Conservation (phyloP, 2,329 filamentous ascomycete species). For the Aspergillus bombycis region DNA sequence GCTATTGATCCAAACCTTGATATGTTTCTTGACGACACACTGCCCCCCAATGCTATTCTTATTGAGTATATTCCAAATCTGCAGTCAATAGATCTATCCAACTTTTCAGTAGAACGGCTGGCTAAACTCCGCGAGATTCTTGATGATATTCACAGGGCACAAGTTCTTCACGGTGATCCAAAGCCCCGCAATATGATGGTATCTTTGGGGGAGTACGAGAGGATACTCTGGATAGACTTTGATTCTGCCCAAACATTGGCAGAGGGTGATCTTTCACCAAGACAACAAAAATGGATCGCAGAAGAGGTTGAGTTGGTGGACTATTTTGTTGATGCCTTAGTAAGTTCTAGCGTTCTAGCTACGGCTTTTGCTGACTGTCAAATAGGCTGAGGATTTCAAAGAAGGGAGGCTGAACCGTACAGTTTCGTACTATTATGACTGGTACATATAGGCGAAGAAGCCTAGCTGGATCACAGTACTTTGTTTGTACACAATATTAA, state of each 20-base stretch:
- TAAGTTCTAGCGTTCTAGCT: conserved; percentile 9
- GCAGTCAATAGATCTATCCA: conserved; percentile 16
- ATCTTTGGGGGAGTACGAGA: conserved; percentile 4
- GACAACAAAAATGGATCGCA: conserved; percentile 12
- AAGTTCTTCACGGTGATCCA: conserved; percentile 21
- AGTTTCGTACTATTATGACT: no score
- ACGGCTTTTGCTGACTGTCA: no score
- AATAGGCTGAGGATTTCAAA: no score
- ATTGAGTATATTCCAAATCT: conserved; percentile 23
- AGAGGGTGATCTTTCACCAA: conserved; percentile 8
- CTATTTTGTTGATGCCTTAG: conserved; percentile 20
- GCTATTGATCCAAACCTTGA: conserved; percentile 9
- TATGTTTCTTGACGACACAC: conserved; percentile 20
- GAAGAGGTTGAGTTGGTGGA: conserved; percentile 20
- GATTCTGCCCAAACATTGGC: conserved; percentile 22
- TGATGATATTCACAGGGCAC: conserved; percentile 14
- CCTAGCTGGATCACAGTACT: no score
- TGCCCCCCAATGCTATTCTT: conserved; percentile 20
- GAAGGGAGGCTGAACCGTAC: no score
- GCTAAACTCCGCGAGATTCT: conserved; percentile 17
- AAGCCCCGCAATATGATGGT: conserved; percentile 25
- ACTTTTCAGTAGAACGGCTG: conserved; percentile 14
- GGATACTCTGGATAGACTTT: conserved; percentile 26
- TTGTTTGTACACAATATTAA: no score
- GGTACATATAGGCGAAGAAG: no score